Evolutionary conservation across 495 filamentous ascomycete species (phyloP).

Genomic region (Penicillium herquei): DNA sequence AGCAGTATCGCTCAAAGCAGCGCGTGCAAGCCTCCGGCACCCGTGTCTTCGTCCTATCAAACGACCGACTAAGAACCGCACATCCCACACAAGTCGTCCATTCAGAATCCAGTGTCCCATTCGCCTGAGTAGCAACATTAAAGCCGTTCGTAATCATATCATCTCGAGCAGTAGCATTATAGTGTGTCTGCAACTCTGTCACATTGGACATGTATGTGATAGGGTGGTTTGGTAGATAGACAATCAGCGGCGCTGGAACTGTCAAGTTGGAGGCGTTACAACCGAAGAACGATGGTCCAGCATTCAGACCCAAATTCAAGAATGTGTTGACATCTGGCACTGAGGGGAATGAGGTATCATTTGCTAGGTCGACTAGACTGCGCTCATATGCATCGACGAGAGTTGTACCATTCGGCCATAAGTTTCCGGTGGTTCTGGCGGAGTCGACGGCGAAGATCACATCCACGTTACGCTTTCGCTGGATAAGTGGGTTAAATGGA

Average conservation of each 20-base stretch:
- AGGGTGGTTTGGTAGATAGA: slow-evolving; percentile 87
- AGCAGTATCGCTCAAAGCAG: slow-evolving; percentile 77
- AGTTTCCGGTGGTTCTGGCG: slow-evolving; percentile 69
- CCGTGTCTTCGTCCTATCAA: slow-evolving; percentile 54
- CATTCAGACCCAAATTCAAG: slow-evolving; percentile 12
- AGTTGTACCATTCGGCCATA: slow-evolving; percentile 84
- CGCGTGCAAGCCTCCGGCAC: slow-evolving; percentile 58
- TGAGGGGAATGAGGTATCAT: slow-evolving; percentile 78
- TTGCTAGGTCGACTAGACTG: slow-evolving; percentile 57
- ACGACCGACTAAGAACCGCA: slow-evolving; percentile 65
- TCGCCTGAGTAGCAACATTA: slow-evolving; percentile 70
- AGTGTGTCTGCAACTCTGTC: slow-evolving; percentile 58
- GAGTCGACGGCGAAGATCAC: slow-evolving; percentile 89
- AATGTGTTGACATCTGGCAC: slow-evolving; percentile 82
- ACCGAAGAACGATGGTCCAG: slow-evolving; percentile 76
- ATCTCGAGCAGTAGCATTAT: slow-evolving; percentile 37
- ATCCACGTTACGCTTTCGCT: slow-evolving; percentile 72
- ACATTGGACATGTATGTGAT: slow-evolving; percentile 65
- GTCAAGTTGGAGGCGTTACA: slow-evolving; percentile 64
- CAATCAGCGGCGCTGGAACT: slow-evolving; percentile 58
- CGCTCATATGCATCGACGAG: slow-evolving; percentile 82
- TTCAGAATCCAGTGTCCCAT: slow-evolving; percentile 61
- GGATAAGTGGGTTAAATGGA: slow-evolving; percentile 77
- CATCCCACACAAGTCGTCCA: slow-evolving; percentile 78
- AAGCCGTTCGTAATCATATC: slow-evolving; percentile 74